Evolutionary conservation across 2,329 filamentous ascomycete species (phyloP).

Genomic region (Aspergillus fijiensis): DNA sequence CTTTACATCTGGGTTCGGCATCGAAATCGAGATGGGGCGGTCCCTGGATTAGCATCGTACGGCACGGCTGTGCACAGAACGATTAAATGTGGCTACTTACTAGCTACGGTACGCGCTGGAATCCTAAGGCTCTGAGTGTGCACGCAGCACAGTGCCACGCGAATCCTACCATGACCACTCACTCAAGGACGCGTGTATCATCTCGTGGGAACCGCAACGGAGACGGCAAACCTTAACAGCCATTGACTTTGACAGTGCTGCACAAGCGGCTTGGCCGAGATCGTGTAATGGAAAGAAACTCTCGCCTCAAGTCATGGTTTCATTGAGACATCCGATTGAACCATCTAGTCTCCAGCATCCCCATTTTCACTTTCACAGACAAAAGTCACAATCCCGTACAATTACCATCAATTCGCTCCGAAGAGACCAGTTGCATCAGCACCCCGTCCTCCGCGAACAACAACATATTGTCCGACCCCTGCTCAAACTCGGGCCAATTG

Average conservation of each 20-base stretch:
- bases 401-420: conserved; percentile 1
- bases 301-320: no score
- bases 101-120: no score
- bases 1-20: no score
- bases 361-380: no score
- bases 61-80: no score
- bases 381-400: not conserved
- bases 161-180: no score
- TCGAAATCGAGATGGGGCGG: no score
- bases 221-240: not conserved
- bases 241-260: not conserved
- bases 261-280: not conserved
- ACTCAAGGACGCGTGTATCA: not conserved
- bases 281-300: no score
- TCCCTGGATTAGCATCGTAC: no score
- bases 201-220: not conserved
- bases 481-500: not conserved
- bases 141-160: no score
- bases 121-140: no score
- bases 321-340: not conserved
- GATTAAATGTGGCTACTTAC: no score
- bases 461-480: not conserved
- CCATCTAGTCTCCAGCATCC: not conserved
- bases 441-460: not conserved
- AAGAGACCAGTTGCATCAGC: not conserved